Evolutionary conservation across 2,329 filamentous ascomycete species (phyloP), one percentile per base, ranked within the genome.

Genomic region (Pseudomassariella vexata): DNA sequence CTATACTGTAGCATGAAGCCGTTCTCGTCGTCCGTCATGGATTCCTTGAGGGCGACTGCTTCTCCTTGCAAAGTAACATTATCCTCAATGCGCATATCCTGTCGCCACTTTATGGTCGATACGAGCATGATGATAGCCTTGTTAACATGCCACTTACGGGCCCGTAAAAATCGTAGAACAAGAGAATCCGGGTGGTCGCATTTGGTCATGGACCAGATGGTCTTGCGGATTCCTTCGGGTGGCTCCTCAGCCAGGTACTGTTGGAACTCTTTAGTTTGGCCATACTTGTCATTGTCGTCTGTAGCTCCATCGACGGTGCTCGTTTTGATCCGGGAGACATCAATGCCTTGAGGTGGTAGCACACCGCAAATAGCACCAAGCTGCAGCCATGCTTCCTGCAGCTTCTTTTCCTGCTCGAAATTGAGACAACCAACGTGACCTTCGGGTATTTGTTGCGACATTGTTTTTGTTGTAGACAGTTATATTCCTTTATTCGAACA

Each of bases 281-380:
- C 77, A 50, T 79, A 77, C 56, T 83, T 83, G 59, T 83, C 79
- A 38, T 15, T 5, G 30, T 18, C 14, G 23, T 15, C 11, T 24
- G 16, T 14, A 24, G 10, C n/a, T n/a, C n/a, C n/a, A n/a, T n/a
- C 19, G 28, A 16, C 9, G 11, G 12, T n/a, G 22, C 11, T 8
- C 24, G 17, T 15, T 16, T 12, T 28, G 26, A 20, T 29, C 12
- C 8, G 29, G n/a, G n/a, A n/a, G n/a, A n/a, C n/a, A n/a, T n/a
- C n/a, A n/a, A n/a, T n/a, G n/a, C n/a, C n/a, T n/a, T 6, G 19
- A 14, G 11, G 38, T 35, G 19, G 35, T 24, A 25, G 37, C 27
- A 20, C 41, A 45, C 7, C 24, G 18, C 19, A 43, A 12, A 32
- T 83, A 9, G n/a, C 21, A 17, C 19, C 16, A 16, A 34, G 24